Evolutionary conservation across 495 filamentous ascomycete genomes (phyloP), one percentile per base, ranked within the genome.

Genomic region (Rusavskia elegans): DNA sequence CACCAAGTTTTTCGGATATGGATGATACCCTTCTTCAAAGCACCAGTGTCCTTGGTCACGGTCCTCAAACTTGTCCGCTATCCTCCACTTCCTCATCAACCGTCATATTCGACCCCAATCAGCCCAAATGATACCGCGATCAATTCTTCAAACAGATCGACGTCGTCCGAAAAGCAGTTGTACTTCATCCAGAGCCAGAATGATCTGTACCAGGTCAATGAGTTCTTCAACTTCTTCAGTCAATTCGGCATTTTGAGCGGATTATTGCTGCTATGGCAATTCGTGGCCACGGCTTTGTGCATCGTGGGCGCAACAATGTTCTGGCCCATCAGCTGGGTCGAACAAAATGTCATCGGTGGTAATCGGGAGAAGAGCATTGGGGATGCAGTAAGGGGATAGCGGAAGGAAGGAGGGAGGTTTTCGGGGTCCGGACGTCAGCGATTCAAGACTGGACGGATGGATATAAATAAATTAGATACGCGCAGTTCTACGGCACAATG

Each of bases 151-250:
- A 1, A 42, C 40, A 20, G 20, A 19, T 17, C 44, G 1, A 25
- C 44, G 21, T 46, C 44, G 14, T 29, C 13, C 9, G 60, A 53
- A 54, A 57, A 56, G 16, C 48, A 29, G 19, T 25, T 41, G 21
- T 90, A 86, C 65, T 82, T 80, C 58, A 88, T 95, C 58, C 57
- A 67, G 11, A 72, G 69, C 36, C 88, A 95, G 59, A 80, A 92
- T 53, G 88, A 95, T 59, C 66, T 89, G 19, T 95, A 95, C 58
- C 87, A 92, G 62, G 70, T 79, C 3, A 81, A 83, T 30, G 81
- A 95, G 58, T 83, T 85, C 57, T 65, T 92, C 44, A 82, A 82
- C 55, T 93, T 92, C 55, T 23, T 71, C 29, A 16, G 72, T 35
- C 70, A 68, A 5, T 60, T 60, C 38, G 53, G 40, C 2, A 14